Base-by-base conservation (phyloP, 1,284 basidiomycete genomes). In the Ustilago shanxiensis region DNA sequence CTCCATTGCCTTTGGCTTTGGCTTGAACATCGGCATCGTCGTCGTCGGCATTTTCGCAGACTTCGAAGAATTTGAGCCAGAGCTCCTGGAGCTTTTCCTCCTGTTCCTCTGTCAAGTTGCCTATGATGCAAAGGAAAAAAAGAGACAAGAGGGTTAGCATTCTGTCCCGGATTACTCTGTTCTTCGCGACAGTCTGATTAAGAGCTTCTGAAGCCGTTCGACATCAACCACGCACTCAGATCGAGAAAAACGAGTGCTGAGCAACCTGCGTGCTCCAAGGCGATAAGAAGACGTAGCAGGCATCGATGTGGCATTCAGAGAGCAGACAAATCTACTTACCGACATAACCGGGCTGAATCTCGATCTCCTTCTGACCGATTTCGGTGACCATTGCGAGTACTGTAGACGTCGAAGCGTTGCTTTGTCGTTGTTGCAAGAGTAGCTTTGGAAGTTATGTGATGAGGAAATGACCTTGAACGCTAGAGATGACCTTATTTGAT, bases 51-150 rank as follows among this genome's bases (percentile, higher is more conserved):
- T 80, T 77, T 13, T 76, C 73, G 54, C 79, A 70, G 20, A 55
- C 44, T 20, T 74, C 65, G 35, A 82, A 79, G 64, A 82, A 77
- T 56, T 83, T 79, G 63, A 69, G 60, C 86, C 86, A 86, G 29
- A 86, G 79, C 63, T 80, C 67, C 37, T 81, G 81, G 44, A 87
- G 83, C 53, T 82, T 77, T 5, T 57, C 64, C 20, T 80, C 79
- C 58, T 87, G 86, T 29, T 83, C 78, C 31, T 63, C 47, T 18
- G 79, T 85, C 44, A 87, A 63, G 52, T 85, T 85, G 51, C 87
- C 86, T 82, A 61, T 6, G 0, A 28, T 22, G 26, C 22, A n/a
- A 10, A 39, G 41, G 22, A 39, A 2, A 13, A 31, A 35, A 49
- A 8, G 10, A 31, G 8, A 35, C 14, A 2, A 11, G 9, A 4